Percentiles rank a stretch among this genome's conserved stretches.
Evolutionary conservation across 768 basidiomycete species (phyloP).

Genomic region (Mycena floridula): DNA sequence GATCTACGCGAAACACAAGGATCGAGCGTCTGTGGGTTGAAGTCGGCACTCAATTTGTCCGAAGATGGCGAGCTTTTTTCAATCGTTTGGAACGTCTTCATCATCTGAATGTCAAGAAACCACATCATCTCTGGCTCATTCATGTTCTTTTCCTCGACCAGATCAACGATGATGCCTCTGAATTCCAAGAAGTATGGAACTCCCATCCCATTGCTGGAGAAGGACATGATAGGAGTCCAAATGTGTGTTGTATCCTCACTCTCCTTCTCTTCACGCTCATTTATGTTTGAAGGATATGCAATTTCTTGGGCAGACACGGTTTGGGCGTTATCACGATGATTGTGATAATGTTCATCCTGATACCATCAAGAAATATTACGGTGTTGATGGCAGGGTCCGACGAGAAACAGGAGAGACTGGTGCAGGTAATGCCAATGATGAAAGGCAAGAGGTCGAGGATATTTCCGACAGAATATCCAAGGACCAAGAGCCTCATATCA

Average conservation of each 20-base stretch:
- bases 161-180: constrained; percentile 19
- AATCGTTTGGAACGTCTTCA: constrained; percentile 4
- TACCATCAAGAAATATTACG: constrained; percentile 11
- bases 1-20: constrained; percentile 17
- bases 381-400: constrained; percentile 1
- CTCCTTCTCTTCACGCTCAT: neutral
- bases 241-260: constrained; percentile 4
- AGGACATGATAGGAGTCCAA: constrained; percentile 9
- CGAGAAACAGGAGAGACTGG: constrained; percentile 2
- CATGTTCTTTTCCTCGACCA: constrained; percentile 19
- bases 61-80: constrained; percentile 7
- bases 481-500: constrained; percentile 1
- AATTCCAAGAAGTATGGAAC: constrained; percentile 25
- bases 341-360: constrained; percentile 10
- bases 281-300: constrained; percentile 6
- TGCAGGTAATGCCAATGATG: constrained; percentile 7
- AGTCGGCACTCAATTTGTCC: constrained; percentile 6
- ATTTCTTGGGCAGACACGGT: constrained; percentile 9
- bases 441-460: too few relatives aligned
- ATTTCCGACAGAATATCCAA: too few relatives aligned
- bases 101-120: constrained; percentile 5
- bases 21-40: constrained; percentile 8
- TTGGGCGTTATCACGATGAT: constrained; percentile 8
- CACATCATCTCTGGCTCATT: constrained; percentile 14
- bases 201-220: constrained; percentile 15